Evolutionary conservation across 2,329 filamentous ascomycete species (phyloP), one percentile per base, ranked within the genome.

Genomic region (Alternaria longipes): DNA sequence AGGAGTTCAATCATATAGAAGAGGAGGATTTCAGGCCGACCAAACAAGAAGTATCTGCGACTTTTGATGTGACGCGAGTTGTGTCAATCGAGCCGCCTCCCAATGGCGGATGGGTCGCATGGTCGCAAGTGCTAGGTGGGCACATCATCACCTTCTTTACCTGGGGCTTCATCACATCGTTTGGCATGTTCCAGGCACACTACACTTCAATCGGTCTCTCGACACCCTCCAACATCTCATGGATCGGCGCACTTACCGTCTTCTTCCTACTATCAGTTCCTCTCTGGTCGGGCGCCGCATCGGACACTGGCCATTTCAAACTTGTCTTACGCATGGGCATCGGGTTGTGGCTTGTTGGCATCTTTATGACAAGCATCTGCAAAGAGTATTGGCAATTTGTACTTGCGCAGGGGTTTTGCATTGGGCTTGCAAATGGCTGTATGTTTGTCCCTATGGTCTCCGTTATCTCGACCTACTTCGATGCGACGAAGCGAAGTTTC

Each of bases 361-460:
- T 73, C 7, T 71, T 76, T 46, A 59, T 60, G 30, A 62, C 56
- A 20, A 60, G 58, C 32, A 38, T 63, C 7, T 75, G 70, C 46
- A 63, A 36, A 18, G 58, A 53, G 20, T 70, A 71, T 26, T 66
- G 66, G 63, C 64, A 60, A 24, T 51, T 77, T 3, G 70, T 74
- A 59, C 58, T 79, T 6, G 71, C 73, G 2, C 78, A 80, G 46
- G 79, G 79, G 1, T 56, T 75, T 67, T 30, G 79, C 75, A 14
- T 56, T 68, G 20, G 74, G 64, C 2, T 78, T 0, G 86, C 54
- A 22, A 66, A 64, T 42, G 86, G 0, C 80, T 81, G 57, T 84
- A 85, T 0, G 75, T 86, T 24, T 78, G 86, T 60, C 87, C 86
- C 74, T 82, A 83, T 24, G 85, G 86, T 6, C 81, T 80, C 3